phyloP scores from a whole-genome alignment of 495 filamentous ascomycete genomes.

The Talaromyces ruber region DNA sequence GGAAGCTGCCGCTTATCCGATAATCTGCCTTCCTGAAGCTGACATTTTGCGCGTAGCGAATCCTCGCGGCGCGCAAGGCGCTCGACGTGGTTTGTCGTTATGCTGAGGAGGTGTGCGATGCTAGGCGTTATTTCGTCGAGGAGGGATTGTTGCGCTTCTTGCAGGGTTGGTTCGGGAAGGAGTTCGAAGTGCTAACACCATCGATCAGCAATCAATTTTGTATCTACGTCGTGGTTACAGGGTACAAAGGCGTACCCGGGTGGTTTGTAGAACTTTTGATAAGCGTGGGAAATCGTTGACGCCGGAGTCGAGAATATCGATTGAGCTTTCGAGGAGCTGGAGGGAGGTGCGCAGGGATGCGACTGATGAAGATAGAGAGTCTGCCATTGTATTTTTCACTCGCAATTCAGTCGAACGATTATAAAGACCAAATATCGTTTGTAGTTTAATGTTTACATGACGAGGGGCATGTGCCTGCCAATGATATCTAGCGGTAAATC shows the following conservation, averaged over 20 bases:
- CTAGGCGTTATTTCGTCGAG: slow-evolving; percentile 68
- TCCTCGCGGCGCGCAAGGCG: slow-evolving; percentile 65
- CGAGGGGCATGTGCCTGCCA: neutral
- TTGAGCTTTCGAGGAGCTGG: slow-evolving; percentile 63
- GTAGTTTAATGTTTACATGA: slow-evolving; percentile 29
- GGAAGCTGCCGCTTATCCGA: slow-evolving; percentile 19
- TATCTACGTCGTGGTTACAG: neutral
- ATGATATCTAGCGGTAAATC: slow-evolving; percentile 8
- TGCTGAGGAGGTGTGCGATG: slow-evolving; percentile 54
- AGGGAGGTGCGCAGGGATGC: slow-evolving; percentile 62
- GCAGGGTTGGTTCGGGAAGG: slow-evolving; percentile 58
- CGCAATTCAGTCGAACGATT: neutral
- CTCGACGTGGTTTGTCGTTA: slow-evolving; percentile 60
- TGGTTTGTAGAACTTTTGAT: slow-evolving; percentile 60
- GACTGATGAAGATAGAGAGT: slow-evolving; percentile 55
- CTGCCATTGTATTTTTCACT: slow-evolving; percentile 24
- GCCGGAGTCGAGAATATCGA: slow-evolving; percentile 61
- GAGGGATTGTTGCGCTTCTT: slow-evolving; percentile 58
- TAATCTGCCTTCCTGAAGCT: slow-evolving; percentile 63
- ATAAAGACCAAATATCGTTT: neutral
- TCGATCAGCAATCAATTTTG: neutral
- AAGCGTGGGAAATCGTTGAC: slow-evolving; percentile 69
- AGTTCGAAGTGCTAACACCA: slow-evolving; percentile 68
- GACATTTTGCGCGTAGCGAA: slow-evolving; percentile 57
- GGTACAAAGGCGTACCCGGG: slow-evolving; percentile 41